Percentiles rank a stretch among this genome's conserved stretches.
Conservation (phyloP, 345 rosid genomes). For the Syzygium jambos region DNA sequence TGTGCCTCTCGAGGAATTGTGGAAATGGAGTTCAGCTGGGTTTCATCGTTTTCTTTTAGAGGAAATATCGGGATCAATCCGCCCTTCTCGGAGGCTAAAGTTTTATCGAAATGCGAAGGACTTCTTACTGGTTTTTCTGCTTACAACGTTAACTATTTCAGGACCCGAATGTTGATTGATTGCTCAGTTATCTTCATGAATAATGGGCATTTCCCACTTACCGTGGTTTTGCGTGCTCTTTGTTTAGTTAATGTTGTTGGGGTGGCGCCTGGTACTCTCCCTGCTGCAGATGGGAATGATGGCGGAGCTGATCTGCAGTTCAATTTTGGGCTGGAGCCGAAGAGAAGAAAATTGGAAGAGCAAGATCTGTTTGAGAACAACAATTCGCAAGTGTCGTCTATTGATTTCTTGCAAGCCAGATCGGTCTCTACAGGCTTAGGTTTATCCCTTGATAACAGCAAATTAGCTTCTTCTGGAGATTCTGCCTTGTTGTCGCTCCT, state of each 20-base stretch:
- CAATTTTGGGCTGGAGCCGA: conserved; percentile 50
- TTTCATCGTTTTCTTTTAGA: neutral
- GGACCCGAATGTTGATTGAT: neutral
- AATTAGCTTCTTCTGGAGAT: conserved; percentile 46
- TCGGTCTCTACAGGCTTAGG: conserved; percentile 87
- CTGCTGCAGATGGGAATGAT: conserved; percentile 40
- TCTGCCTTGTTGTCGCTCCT: conserved; percentile 52
- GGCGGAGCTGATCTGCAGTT: conserved; percentile 49
- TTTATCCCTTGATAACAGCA: conserved; percentile 63
- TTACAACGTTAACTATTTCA: neutral
- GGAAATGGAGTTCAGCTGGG: neutral
- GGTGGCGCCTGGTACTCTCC: conserved; percentile 59
- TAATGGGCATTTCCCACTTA: neutral
- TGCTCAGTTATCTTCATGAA: neutral
- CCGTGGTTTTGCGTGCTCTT: neutral
- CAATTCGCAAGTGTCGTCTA: conserved; percentile 55
- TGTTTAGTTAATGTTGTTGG: conserved; percentile 70
- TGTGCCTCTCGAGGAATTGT: neutral
- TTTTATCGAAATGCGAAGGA: neutral
- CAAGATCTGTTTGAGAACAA: conserved; percentile 39
- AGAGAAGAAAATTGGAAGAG: conserved; percentile 53
- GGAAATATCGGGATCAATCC: neutral
- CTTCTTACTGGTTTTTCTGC: neutral
- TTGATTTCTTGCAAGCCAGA: conserved; percentile 57
- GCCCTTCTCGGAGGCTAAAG: neutral